Evolutionary conservation across 2,329 filamentous ascomycete genomes (phyloP).

Genomic region (Pseudocercospora crystallina): DNA sequence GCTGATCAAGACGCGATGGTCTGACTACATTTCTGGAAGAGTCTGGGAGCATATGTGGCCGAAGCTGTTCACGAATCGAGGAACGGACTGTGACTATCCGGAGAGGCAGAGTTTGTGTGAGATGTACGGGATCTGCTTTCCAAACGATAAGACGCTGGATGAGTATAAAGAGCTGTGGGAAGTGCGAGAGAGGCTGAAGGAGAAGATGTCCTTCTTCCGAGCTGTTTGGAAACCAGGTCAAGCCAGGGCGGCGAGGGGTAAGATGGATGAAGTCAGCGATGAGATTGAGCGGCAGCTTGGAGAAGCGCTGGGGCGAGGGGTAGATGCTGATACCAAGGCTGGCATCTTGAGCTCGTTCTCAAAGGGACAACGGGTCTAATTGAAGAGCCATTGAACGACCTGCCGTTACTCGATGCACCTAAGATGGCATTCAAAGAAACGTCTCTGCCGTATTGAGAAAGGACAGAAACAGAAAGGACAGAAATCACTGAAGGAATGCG

Average conservation of each 20-base stretch:
- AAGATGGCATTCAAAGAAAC: no score
- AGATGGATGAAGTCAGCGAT: slow-evolving; percentile 6
- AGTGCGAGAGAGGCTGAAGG: slow-evolving; percentile 16
- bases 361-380: no score
- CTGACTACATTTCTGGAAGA: slow-evolving; percentile 14
- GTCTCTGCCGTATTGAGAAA: no score
- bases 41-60: slow-evolving; percentile 24
- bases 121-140: slow-evolving; percentile 23
- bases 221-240: slow-evolving; percentile 13
- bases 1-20: slow-evolving; percentile 14
- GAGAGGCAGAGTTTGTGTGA: slow-evolving; percentile 19
- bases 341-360: no score
- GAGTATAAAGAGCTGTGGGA: slow-evolving; percentile 23
- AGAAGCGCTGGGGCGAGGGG: background rate
- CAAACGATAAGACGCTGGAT: slow-evolving; percentile 3
- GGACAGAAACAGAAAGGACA: no score
- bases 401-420: no score
- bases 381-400: no score
- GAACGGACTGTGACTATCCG: slow-evolving; percentile 7
- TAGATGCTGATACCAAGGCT: no score
- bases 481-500: no score
- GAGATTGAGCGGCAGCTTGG: slow-evolving; percentile 10
- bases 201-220: slow-evolving; percentile 15
- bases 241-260: slow-evolving; percentile 9
- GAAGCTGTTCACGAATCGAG: slow-evolving; percentile 9